A percentile compares a stretch with the other conserved stretches of the same genome.
These are phyloP conservation scores for Trichoderma asperellum DNA, from an alignment of 2,329 filamentous ascomycete species.

Conservation along the genomic window DNA sequence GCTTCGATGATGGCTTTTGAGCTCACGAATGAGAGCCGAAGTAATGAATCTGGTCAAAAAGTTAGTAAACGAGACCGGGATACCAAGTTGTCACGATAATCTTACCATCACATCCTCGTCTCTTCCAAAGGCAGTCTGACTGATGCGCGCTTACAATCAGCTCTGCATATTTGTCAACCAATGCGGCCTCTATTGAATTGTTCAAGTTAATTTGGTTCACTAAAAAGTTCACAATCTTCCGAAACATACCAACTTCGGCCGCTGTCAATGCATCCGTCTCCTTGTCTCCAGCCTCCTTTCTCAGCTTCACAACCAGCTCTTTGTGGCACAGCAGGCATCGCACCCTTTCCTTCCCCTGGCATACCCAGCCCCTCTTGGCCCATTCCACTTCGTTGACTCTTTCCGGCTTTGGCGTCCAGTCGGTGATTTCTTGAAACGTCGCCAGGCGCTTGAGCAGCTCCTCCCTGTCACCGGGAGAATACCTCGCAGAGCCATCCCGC, in stretches of 20 bases:
- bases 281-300: constrained; percentile 60
- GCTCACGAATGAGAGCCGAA: constrained; percentile 67
- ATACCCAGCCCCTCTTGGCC: constrained; percentile 92
- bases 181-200: constrained; percentile 55
- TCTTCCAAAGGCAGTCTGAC: constrained; percentile 83
- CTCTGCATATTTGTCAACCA: constrained; percentile 76
- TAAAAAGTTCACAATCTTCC: background rate
- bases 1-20: constrained; percentile 60
- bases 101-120: constrained; percentile 82
- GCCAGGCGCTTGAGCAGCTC: constrained; percentile 80
- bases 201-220: constrained; percentile 31
- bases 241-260: constrained; percentile 58
- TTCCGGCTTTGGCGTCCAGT: constrained; percentile 92
- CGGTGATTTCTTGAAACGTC: constrained; percentile 87
- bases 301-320: constrained; percentile 80
- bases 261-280: constrained; percentile 58
- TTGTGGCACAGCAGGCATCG: constrained; percentile 83
- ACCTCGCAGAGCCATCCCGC: constrained; percentile 60
- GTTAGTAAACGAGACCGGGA: constrained; percentile 18
- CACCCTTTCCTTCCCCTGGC: constrained; percentile 80
- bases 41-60: constrained; percentile 53
- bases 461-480: constrained; percentile 82
- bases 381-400: constrained; percentile 87
- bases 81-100: constrained; percentile 31
- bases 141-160: constrained; percentile 76